Evolutionary conservation across 1,284 basidiomycete genomes (phyloP).

Genomic region (Heterobasidion annosum): DNA sequence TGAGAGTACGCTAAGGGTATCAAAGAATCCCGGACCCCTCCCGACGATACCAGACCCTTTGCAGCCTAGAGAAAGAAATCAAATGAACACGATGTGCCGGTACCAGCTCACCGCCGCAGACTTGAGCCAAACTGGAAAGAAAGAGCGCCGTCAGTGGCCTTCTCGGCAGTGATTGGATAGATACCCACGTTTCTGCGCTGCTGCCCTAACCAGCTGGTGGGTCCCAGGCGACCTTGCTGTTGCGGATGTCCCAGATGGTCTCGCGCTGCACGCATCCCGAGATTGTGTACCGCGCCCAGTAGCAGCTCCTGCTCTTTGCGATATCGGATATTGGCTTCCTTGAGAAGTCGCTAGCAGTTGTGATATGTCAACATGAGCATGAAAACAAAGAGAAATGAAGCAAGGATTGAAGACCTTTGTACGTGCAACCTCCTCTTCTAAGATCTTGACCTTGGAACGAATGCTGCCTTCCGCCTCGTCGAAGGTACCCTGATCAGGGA

Average conservation of each 20-base stretch:
- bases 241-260: constrained; percentile 32
- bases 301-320: constrained; percentile 74
- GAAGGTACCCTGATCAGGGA: constrained; percentile 38
- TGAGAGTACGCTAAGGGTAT: neutral
- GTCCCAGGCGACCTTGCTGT: constrained; percentile 31
- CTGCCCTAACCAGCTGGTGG: constrained; percentile 51
- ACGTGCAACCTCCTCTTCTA: constrained; percentile 60
- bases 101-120: constrained; percentile 18
- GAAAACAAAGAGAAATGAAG: constrained; percentile 1
- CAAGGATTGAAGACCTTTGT: constrained; percentile 38
- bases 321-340: constrained; percentile 54
- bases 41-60: neutral
- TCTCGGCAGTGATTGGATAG: neutral
- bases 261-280: constrained; percentile 58
- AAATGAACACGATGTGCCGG: neutral
- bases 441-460: constrained; percentile 60
- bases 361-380: constrained; percentile 1
- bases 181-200: constrained; percentile 40
- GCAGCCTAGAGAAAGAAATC: neutral
- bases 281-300: constrained; percentile 63
- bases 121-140: constrained; percentile 28
- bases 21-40: neutral
- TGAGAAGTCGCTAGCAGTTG: constrained; percentile 35
- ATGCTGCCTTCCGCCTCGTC: constrained; percentile 67
- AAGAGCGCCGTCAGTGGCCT: neutral